Conservation (phyloP, 768 basidiomycete species). For the Rhizopogon vesiculosus region DNA sequence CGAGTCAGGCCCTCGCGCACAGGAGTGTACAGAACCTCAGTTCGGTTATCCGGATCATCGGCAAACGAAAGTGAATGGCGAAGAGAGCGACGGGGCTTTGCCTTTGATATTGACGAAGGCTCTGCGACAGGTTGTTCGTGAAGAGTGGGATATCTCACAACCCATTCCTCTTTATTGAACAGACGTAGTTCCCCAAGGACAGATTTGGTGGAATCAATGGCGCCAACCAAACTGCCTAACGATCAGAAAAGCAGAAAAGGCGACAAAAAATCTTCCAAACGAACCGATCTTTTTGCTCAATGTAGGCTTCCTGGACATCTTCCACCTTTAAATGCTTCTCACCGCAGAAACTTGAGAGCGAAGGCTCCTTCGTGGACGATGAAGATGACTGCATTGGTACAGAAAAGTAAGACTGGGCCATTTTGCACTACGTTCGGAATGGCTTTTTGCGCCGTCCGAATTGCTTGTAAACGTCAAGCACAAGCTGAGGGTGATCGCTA, state of each 20-base stretch:
- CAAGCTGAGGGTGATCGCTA: not conserved
- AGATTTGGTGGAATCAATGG: slow-evolving; percentile 66
- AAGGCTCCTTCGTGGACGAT: slow-evolving; percentile 7
- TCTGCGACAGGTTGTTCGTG: slow-evolving; percentile 36
- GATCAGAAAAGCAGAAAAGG: not conserved
- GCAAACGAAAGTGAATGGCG: slow-evolving; percentile 80
- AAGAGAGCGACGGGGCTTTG: slow-evolving; percentile 33
- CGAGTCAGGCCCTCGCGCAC: slow-evolving; percentile 45
- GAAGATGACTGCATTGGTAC: not conserved
- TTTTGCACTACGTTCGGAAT: not conserved
- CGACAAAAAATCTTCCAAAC: slow-evolving; percentile 14
- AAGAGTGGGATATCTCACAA: slow-evolving; percentile 83
- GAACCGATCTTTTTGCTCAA: slow-evolving; percentile 73
- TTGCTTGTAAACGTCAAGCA: not conserved
- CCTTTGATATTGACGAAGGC: slow-evolving; percentile 23
- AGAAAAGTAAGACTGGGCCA: slow-evolving; percentile 4
- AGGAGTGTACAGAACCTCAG: slow-evolving; percentile 58
- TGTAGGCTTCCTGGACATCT: slow-evolving; percentile 72
- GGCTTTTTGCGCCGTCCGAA: not conserved
- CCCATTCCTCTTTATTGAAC: slow-evolving; percentile 87
- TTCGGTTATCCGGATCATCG: slow-evolving; percentile 69
- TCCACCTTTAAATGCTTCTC: slow-evolving; percentile 47
- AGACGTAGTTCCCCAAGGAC: slow-evolving; percentile 66
- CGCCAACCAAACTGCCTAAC: slow-evolving; percentile 58
- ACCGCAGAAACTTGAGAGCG: slow-evolving; percentile 8